Conservation (phyloP, 306 rosid genomes). For the Luffa aegyptiaca region DNA sequence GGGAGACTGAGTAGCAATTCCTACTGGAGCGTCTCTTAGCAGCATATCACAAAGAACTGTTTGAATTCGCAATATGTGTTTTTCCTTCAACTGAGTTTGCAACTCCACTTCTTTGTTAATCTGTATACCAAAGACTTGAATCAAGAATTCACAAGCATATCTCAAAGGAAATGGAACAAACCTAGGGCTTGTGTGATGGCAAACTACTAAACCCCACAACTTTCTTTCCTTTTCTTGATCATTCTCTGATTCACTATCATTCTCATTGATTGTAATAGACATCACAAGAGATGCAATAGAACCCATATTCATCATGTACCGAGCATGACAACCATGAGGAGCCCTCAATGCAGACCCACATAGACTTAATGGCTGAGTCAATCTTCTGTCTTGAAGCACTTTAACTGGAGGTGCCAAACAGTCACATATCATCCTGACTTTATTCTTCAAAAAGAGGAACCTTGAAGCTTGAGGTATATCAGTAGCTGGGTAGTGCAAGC, state of each 20-base stretch:
- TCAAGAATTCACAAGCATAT: slow-evolving; percentile 41
- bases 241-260: slow-evolving; percentile 19
- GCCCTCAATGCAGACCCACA: slow-evolving; percentile 31
- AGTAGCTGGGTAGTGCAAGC: slow-evolving; percentile 39
- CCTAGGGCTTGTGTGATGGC: slow-evolving; percentile 38
- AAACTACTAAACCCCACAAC: slow-evolving; percentile 36
- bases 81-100: slow-evolving; percentile 32
- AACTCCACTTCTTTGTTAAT: slow-evolving; percentile 32
- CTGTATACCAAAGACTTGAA: slow-evolving; percentile 36
- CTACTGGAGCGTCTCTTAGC: slow-evolving; percentile 30
- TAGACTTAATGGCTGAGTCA: slow-evolving; percentile 30
- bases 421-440: slow-evolving; percentile 37
- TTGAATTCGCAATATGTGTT: slow-evolving; percentile 25
- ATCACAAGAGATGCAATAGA: slow-evolving; percentile 34
- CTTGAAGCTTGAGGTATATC: slow-evolving; percentile 40
- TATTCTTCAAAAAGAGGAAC: slow-evolving; percentile 35
- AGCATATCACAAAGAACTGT: slow-evolving; percentile 43
- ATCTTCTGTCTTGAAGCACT: slow-evolving; percentile 25
- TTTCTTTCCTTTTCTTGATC: slow-evolving; percentile 31
- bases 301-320: slow-evolving; percentile 36
- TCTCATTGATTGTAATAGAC: slow-evolving; percentile 27
- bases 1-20: slow-evolving; percentile 29
- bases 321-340: slow-evolving; percentile 36
- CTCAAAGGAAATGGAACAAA: slow-evolving; percentile 37
- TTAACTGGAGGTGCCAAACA: slow-evolving; percentile 36